These are phyloP conservation scores for Lecanosticta acicola DNA, from an alignment of 2,329 filamentous ascomycete species.

Conservation along the genomic window DNA sequence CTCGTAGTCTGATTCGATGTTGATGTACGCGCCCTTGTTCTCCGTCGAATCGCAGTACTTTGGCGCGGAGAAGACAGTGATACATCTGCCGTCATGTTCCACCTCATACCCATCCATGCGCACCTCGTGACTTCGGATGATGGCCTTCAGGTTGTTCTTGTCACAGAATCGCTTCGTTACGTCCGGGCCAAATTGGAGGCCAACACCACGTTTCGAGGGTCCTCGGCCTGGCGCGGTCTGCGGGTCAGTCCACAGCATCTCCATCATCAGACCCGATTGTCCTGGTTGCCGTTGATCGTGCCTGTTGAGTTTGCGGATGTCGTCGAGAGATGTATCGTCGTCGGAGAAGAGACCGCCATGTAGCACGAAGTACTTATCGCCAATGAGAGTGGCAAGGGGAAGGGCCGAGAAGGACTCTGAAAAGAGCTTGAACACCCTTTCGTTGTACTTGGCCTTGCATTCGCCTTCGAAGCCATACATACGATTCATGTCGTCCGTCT, in stretches of 20 bases:
- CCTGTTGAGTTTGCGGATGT: constrained; percentile 87
- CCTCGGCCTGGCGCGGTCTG: constrained; percentile 79
- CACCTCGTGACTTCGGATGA: constrained; percentile 96
- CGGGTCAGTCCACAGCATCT: constrained; percentile 99
- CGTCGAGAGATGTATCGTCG: constrained; percentile 84
- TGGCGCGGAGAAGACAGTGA: constrained; percentile 96
- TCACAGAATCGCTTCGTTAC: constrained; percentile 96
- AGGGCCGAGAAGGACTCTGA: constrained; percentile 96
- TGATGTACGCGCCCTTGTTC: constrained; percentile 98
- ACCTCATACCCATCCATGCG: constrained; percentile 99
- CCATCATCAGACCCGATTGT: constrained; percentile 96
- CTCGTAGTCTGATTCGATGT: constrained; percentile 86
- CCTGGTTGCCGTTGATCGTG: constrained; percentile 90
- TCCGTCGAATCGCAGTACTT: constrained; percentile 97
- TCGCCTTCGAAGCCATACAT: constrained; percentile 98
- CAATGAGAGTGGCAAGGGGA: constrained; percentile 85
- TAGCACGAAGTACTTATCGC: constrained; percentile 82
- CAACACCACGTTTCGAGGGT: constrained; percentile 93
- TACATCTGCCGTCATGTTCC: constrained; percentile 91
- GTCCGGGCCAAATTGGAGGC: constrained; percentile 93
- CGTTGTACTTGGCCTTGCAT: constrained; percentile 96
- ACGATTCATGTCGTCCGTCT: constrained; percentile 90
- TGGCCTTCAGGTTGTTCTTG: constrained; percentile 85
- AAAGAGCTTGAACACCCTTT: constrained; percentile 92
- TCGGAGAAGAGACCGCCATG: constrained; percentile 95